Evolutionary conservation across 257 asterid species (phyloP), one percentile per base, ranked within the genome.

Genomic region (Forsythia viridissima): DNA sequence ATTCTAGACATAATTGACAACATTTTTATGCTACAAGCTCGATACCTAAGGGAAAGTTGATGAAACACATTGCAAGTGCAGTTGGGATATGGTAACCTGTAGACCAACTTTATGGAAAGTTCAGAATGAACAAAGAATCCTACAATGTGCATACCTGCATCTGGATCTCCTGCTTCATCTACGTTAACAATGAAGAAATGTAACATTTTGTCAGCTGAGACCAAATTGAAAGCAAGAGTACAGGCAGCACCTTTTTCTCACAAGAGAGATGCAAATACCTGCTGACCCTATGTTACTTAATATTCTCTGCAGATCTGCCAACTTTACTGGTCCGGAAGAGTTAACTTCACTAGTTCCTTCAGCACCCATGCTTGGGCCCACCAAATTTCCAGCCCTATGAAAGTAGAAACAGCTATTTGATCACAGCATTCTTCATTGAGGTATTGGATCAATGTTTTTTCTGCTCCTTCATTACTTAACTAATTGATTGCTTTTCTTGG

Each of bases 321-420:
- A 82, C 88, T 91, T 92, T 74, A 96, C 97, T 30, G 97, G 98
- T 74, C 98, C 99, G 3, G 97, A 88, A 76, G 99, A 93, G 71
- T 96, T 92, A 52, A 90, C 97, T 67, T 91, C 97, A 74, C 96
- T 89, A 82, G 88, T 87, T 76, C 87, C 96, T 85, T 90, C 98
- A 4, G 87, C 90, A 78, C 91, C 97, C 86, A 84, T 83, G 87
- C 98, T 90, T 39, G 96, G 89, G 65, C 92, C 91, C 75, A 89
- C 97, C 88, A 96, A 85, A 89, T 90, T 90, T 71, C 96, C 97
- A 67, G 94, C 96, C 93, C 99, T 96, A 80, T 38, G 55, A 78
- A 82, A 70, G 86, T 44, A 80, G 34, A 82, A 77, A 73, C 38
- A 38, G 63, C 52, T 57, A 21, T 11, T 69, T 21, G 77, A 57